Conservation (phyloP, 2,329 filamentous ascomycete genomes). For the Penicillium brevicompactum region DNA sequence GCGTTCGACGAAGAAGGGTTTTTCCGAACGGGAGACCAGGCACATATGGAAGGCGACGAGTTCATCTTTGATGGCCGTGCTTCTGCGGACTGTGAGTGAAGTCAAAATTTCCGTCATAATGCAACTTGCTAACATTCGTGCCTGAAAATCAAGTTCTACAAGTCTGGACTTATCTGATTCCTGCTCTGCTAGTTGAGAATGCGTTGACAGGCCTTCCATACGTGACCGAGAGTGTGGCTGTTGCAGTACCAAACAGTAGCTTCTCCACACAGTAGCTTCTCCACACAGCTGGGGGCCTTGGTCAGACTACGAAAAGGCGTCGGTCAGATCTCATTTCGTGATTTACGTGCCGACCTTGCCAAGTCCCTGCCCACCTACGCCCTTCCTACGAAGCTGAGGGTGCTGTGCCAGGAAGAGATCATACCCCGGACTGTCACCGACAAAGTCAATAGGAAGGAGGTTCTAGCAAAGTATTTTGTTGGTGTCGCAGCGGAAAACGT, state of each 20-base stretch:
- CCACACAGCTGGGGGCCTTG: no score
- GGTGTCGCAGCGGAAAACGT: not conserved
- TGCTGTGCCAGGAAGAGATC: not conserved
- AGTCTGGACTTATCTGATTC: no score
- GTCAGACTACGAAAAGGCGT: no score
- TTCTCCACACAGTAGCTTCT: no score
- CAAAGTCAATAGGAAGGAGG: not conserved
- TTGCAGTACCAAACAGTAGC: no score
- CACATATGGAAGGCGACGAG: not conserved
- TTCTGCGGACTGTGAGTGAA: not conserved
- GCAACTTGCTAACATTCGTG: no score
- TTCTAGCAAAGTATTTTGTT: not conserved
- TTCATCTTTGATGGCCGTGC: not conserved
- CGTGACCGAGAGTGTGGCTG: not conserved
- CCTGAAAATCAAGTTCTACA: no score
- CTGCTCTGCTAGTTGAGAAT: no score
- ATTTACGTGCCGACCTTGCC: not conserved
- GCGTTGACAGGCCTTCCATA: not conserved
- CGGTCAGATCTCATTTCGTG: not conserved
- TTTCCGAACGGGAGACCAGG: not conserved
- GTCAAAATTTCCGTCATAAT: no score
- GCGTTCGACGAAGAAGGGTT: conserved; percentile 1
- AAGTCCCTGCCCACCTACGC: not conserved
- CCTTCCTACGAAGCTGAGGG: not conserved
- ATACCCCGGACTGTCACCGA: not conserved